These are phyloP conservation scores for Alternaria panax DNA, from an alignment of 2,329 filamentous ascomycete genomes.

Conservation along the genomic window DNA sequence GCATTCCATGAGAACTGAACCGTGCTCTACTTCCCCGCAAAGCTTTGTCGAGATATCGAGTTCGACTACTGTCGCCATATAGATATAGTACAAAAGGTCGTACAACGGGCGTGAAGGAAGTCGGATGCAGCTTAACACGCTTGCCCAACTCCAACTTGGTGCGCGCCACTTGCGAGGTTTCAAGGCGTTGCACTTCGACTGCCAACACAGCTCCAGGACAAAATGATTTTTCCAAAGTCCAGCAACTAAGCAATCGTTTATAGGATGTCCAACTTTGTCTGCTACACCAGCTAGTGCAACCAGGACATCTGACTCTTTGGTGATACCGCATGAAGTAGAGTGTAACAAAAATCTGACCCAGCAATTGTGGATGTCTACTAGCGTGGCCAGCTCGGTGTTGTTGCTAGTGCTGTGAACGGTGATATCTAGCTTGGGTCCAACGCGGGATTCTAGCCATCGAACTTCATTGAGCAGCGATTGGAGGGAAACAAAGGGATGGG, in stretches of 20 bases:
- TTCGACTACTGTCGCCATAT: neutral
- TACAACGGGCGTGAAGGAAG: neutral
- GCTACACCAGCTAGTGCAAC: neutral
- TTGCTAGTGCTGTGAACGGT: neutral
- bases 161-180: neutral
- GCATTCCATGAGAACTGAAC: neutral
- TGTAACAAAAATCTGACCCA: rapidly evolving
- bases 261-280: neutral
- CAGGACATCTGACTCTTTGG: neutral
- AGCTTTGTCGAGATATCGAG: neutral
- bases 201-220: neutral
- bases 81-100: too few relatives aligned
- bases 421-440: neutral
- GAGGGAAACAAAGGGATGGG: too few relatives aligned
- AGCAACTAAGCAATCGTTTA: neutral
- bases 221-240: neutral
- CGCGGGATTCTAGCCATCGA: neutral
- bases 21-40: neutral
- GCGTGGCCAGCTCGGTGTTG: rapidly evolving
- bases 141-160: neutral
- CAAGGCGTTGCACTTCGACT: rapidly evolving
- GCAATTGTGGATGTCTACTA: neutral
- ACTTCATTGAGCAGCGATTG: neutral
- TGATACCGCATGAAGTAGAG: neutral
- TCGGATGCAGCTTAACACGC: neutral